Conservation (phyloP, 1,284 basidiomycete genomes). For the Leccinum variabile region DNA sequence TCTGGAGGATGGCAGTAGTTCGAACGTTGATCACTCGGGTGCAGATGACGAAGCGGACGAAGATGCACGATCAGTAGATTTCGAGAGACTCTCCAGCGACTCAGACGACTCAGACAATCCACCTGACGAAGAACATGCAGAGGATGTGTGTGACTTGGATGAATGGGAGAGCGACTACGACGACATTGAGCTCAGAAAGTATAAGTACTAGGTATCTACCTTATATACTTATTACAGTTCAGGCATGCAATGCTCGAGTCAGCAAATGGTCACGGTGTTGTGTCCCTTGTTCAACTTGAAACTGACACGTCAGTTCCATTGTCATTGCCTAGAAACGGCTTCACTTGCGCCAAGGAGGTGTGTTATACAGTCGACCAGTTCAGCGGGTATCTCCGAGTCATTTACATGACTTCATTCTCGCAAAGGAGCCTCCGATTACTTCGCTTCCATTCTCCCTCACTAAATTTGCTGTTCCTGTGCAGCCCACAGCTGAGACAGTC, state of each 20-base stretch:
- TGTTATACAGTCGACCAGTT: slow-evolving; percentile 28
- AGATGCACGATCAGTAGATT: background rate
- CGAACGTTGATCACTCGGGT: background rate
- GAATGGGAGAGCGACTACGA: background rate
- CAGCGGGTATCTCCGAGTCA: background rate
- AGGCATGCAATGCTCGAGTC: too few relatives aligned
- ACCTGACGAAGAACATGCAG: background rate
- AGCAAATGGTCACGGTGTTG: too few relatives aligned
- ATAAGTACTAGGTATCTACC: background rate
- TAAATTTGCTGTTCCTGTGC: slow-evolving; percentile 30
- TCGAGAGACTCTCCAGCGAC: background rate
- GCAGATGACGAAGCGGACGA: too few relatives aligned
- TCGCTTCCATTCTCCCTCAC: slow-evolving; percentile 66
- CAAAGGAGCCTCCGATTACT: slow-evolving; percentile 64
- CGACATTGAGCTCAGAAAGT: background rate
- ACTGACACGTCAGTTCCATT: background rate
- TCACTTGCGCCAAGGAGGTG: slow-evolving; percentile 67
- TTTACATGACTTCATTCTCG: slow-evolving; percentile 38
- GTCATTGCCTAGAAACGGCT: slow-evolving; percentile 40
- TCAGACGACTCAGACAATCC: background rate
- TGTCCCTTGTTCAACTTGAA: too few relatives aligned
- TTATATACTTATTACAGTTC: too few relatives aligned
- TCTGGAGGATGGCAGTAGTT: background rate
- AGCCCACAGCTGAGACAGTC: slow-evolving; percentile 1
- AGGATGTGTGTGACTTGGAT: background rate